These are phyloP conservation scores for Triticum timopheevii DNA, from an alignment of 176 grass and related monocot genomes.

Conservation along the genomic window DNA sequence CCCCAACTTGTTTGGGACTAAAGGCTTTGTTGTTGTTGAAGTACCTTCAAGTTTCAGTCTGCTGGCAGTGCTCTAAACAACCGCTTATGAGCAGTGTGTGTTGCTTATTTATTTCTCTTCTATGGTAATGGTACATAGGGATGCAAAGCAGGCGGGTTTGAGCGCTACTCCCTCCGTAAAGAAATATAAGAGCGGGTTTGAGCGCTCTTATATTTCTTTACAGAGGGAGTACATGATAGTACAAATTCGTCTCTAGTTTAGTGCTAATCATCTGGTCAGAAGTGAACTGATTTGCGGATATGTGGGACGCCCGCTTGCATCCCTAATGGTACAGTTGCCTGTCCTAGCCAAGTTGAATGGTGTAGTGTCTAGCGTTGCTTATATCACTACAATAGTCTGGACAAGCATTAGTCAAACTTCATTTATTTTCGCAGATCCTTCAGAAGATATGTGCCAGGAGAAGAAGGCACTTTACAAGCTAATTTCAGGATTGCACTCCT, in stretches of 20 bases:
- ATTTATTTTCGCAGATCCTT: constrained; percentile 68
- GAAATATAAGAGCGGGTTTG: too few species aligned
- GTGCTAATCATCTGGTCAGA: too few species aligned
- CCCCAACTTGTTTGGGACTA: too few species aligned
- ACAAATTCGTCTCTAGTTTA: too few species aligned
- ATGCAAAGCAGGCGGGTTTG: too few species aligned
- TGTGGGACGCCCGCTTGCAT: too few species aligned
- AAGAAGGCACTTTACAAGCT: constrained; percentile 90
- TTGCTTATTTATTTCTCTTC: not conserved
- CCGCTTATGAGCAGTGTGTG: not conserved
- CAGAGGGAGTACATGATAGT: too few species aligned
- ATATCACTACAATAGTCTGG: not conserved
- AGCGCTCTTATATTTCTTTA: too few species aligned
- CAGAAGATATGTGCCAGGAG: constrained; percentile 83
- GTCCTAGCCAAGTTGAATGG: not conserved
- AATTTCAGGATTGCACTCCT: constrained; percentile 95
- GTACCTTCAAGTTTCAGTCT: not conserved
- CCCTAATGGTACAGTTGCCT: not conserved
- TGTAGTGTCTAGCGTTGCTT: not conserved
- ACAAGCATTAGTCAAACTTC: not conserved
- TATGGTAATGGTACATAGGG: not conserved
- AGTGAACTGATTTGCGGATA: too few species aligned
- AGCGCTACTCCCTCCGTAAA: too few species aligned
- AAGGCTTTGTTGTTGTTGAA: not conserved
- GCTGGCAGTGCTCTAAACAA: not conserved